Evolutionary conservation across 2,329 filamentous ascomycete genomes (phyloP), one percentile per base, ranked within the genome.

Genomic region (Colletotrichum sp.): DNA sequence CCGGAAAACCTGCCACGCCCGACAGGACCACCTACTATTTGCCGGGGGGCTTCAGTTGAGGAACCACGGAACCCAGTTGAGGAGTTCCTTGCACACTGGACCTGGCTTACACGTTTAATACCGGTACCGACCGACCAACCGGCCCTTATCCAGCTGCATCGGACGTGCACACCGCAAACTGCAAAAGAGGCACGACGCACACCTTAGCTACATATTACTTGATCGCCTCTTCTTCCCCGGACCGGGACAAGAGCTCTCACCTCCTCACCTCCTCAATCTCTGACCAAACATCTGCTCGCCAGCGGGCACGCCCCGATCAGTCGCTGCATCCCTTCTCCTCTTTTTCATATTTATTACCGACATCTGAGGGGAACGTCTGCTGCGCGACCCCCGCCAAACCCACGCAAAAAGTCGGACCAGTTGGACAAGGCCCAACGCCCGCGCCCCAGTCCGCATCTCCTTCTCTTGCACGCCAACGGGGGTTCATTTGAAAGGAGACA

Each of bases 131-230:
- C 43, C 27, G 34, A 32, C 18, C 22, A 66, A 66, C 22, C 36
- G 22, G 13, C n/a, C 43, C 56, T 73, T 73, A 73, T 75, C 64
- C 58, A 32, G 58, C 64, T 73, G 64, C 69, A 75, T 75, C 74
- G 74, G 70, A 73, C 62, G 65, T 75, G 74, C 74, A 74, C 74
- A 75, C 74, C 74, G 74, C 74, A 75, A 75, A 75, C 70, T 75
- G 65, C 56, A 39, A 43, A 61, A 65, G 32, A 60, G 30, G 43
- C 56, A 56, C 66, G 25, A 25, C 65, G 22, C 70, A 61, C 52
- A 62, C 34, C 39, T 73, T 69, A 64, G 36, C 56, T 68, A 75
- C 70, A 73, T 73, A 75, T 69, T 68, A 75, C 65, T 60, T 69
- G 74, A 73, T 73, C 43, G 16, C 58, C 43, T 52, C 43, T 52